Base-by-base conservation (phyloP, 148 eudicot species). In the Chenopodium formosanum region DNA sequence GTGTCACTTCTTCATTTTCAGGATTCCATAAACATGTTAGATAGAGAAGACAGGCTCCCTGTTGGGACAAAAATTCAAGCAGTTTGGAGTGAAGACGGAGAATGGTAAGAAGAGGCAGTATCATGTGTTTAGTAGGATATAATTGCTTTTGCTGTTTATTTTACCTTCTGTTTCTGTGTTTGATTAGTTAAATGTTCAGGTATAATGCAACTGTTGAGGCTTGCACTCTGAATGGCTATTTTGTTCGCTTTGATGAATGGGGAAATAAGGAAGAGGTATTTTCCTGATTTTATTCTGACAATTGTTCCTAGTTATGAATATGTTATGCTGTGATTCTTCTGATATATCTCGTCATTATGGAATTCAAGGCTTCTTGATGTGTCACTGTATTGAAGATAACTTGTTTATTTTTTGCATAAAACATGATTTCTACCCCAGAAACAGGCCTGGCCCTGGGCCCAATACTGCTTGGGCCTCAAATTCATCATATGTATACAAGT, bases 11-110 rank as follows among this genome's bases (percentile, higher is more conserved):
- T 82, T 79, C 16, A 32, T 81, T 70, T 76, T 77, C 83, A 90
- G 97, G 88, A 89, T 37, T 78, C 83, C 83, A 75, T 27, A 37
- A 52, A 74, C 77, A 13, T 73, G 58, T 70, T 80, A 74, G 90
- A 85, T 84, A 78, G 86, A 83, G 88, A 91, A 53, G 89, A 91
- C 77, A 94, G 83, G 74, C 83, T 88, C 80, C 93, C 94, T 40
- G 81, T 96, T 79, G 98, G 95, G 29, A 88, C 91, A 25, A 94
- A 94, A 87, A 91, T 96, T 87, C 99, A 91, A 86, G 98, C 98
- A 60, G 98, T 96, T 81, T 96, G 89, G 89, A 96, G 99, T 86
- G 97, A 92, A 84, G 99, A 96, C 80, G 99, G 99, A 78, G 99
- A 96, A 83, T 96, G 99, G 99, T 96, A 84, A 75, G 84, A 78